These are phyloP conservation scores for Trichoderma erinaceum DNA, from an alignment of 495 filamentous ascomycete species.

Conservation along the genomic window DNA sequence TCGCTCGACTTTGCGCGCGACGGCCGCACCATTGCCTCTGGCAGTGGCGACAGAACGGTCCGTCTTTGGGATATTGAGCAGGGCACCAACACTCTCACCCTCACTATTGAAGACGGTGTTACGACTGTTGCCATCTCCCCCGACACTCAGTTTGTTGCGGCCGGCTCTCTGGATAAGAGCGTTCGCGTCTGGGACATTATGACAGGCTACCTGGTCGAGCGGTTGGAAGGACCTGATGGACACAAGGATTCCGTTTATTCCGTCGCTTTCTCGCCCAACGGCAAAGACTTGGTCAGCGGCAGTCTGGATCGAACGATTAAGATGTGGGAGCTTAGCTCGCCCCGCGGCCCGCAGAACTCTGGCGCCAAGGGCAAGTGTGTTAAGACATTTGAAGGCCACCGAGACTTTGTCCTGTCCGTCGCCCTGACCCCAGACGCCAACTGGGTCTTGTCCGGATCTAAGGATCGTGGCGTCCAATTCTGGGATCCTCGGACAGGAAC, in stretches of 20 bases:
- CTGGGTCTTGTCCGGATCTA: conserved; percentile 88
- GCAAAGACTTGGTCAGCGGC: conserved; percentile 79
- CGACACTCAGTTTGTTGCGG: conserved; percentile 77
- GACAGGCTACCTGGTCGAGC: conserved; percentile 68
- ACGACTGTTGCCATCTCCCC: conserved; percentile 91
- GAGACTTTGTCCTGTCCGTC: conserved; percentile 87
- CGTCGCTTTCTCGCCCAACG: conserved; percentile 84
- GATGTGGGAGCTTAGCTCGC: conserved; percentile 80
- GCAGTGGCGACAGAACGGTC: conserved; percentile 81
- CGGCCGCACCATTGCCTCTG: conserved; percentile 81
- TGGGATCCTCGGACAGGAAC: conserved; percentile 85
- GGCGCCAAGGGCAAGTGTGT: conserved; percentile 72
- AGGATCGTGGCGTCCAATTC: conserved; percentile 87
- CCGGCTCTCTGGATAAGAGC: conserved; percentile 84
- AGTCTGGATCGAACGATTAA: conserved; percentile 94
- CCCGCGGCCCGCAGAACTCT: conserved; percentile 56
- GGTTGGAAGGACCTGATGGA: conserved; percentile 77
- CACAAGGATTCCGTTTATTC: conserved; percentile 92
- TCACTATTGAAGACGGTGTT: conserved; percentile 84
- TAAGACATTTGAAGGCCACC: conserved; percentile 86
- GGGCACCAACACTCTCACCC: conserved; percentile 63
- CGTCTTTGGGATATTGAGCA: conserved; percentile 83
- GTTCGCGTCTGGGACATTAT: conserved; percentile 80
- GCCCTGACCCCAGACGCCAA: conserved; percentile 80
- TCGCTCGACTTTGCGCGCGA: conserved; percentile 87